Evolutionary conservation across 495 filamentous ascomycete species (phyloP).

Genomic region (Glonium stellatum): DNA sequence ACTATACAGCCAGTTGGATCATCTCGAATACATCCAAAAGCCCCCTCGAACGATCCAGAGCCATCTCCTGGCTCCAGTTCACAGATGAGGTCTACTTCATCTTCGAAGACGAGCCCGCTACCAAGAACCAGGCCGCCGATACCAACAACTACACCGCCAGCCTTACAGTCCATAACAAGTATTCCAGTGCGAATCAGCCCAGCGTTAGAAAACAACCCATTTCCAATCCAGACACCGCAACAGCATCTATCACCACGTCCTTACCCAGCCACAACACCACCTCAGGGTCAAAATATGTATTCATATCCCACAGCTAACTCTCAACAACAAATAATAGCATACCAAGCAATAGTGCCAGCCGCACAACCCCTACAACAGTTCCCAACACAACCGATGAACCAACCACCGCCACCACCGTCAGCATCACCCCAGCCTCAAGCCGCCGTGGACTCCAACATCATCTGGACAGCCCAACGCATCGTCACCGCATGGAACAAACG

Average conservation of each 20-base stretch:
- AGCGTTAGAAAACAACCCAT: neutral
- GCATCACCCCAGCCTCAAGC: neutral
- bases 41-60: no score
- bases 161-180: neutral
- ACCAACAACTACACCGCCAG: neutral
- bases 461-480: slow-evolving; percentile 11
- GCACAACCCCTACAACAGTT: neutral
- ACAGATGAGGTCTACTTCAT: neutral
- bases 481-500: slow-evolving; percentile 13
- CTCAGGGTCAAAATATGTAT: neutral
- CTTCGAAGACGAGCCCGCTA: neutral
- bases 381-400: neutral
- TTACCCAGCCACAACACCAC: neutral
- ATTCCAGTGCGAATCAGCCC: neutral
- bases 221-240: neutral
- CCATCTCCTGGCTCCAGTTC: no score
- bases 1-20: no score
- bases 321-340: no score
- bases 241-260: neutral
- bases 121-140: neutral
- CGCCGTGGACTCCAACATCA: neutral
- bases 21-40: no score
- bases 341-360: neutral
- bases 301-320: neutral
- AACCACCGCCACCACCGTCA: neutral